phyloP scores from a whole-genome alignment of 495 filamentous ascomycete species.

The Annulohypoxylon moriforme region DNA sequence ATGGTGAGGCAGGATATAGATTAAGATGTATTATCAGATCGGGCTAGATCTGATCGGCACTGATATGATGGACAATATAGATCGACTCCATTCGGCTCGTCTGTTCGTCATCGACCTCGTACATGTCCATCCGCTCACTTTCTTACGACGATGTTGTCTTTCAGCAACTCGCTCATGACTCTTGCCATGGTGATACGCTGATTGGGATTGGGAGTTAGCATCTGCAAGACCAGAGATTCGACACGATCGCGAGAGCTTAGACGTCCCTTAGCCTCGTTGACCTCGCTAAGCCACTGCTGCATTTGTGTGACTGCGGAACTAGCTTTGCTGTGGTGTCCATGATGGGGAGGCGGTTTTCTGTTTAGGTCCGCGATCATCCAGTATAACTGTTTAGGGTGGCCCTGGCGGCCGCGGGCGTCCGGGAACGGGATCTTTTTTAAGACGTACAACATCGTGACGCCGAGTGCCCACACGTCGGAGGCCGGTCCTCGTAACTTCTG shows the following conservation, averaged over 20 bases:
- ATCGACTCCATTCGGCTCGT: slow-evolving; percentile 8
- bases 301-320: slow-evolving; percentile 55
- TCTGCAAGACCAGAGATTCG: slow-evolving; percentile 56
- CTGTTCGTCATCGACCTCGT: not conserved
- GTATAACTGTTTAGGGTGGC: slow-evolving; percentile 57
- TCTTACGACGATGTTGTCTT: slow-evolving; percentile 43
- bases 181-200: slow-evolving; percentile 57
- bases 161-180: slow-evolving; percentile 52
- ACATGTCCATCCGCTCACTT: slow-evolving; percentile 1
- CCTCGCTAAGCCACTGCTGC: slow-evolving; percentile 59
- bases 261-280: slow-evolving; percentile 51
- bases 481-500: slow-evolving; percentile 58
- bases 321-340: slow-evolving; percentile 31
- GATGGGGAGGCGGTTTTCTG: slow-evolving; percentile 28
- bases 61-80: not conserved
- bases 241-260: slow-evolving; percentile 54
- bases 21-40: not conserved
- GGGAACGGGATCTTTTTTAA: slow-evolving; percentile 60
- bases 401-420: slow-evolving; percentile 54
- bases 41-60: slow-evolving; percentile 12
- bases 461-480: slow-evolving; percentile 63
- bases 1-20: slow-evolving; percentile 11
- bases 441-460: slow-evolving; percentile 63
- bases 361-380: slow-evolving; percentile 61
- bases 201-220: slow-evolving; percentile 58